Base-by-base conservation (phyloP, 139 green algal species). In the Volvox africanus region DNA sequence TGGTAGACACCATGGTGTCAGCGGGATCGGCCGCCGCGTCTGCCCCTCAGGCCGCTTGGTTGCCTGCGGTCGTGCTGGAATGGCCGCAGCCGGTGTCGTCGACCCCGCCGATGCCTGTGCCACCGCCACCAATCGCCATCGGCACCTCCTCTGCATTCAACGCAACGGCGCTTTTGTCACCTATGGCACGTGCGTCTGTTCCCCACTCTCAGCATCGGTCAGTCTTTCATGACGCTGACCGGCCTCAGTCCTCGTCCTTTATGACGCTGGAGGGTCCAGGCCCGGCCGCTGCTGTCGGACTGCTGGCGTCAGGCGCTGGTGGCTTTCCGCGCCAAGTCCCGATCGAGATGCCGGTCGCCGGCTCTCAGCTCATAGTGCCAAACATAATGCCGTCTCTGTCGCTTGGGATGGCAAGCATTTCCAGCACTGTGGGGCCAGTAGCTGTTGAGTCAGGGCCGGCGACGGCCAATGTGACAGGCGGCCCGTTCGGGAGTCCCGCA, bases 1-100 rank as follows among this genome's bases (percentile, higher is more conserved):
- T 61, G 26, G 12, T 21, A 55, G 44, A 55, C 44, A 55, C 44
- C 5, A 55, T 55, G 44, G 44, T 55, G 37, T 24, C 55, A 2
- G 30, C 35, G 81, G 28, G 3, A n/a, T 28, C 14, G 24, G 80
- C 21, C 28, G 37, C 36, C 24, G 28, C 24, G 13, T 16, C 80
- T 18, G 55, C 81, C 61, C 21, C 61, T 2, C 17, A 61, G 55
- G 21, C 50, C 21, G 30, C 37, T 1, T 89, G 85, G 85, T 36
- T 62, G 68, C 69, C 85, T 9, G 85, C 85, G 1, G 50, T 89
- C 37, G 44, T 89, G 11, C 44, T 89, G 37, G 85, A 89, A 50
- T 89, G 69, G 69, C 85, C 85, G 44, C 67, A 80, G 67, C 24
- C 83, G 67, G 21, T 50, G 61, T 26, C 61, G 81, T 33, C 61